Evolutionary conservation across 2,329 filamentous ascomycete genomes (phyloP), one percentile per base, ranked within the genome.

Genomic region (Teratosphaeria destructans): DNA sequence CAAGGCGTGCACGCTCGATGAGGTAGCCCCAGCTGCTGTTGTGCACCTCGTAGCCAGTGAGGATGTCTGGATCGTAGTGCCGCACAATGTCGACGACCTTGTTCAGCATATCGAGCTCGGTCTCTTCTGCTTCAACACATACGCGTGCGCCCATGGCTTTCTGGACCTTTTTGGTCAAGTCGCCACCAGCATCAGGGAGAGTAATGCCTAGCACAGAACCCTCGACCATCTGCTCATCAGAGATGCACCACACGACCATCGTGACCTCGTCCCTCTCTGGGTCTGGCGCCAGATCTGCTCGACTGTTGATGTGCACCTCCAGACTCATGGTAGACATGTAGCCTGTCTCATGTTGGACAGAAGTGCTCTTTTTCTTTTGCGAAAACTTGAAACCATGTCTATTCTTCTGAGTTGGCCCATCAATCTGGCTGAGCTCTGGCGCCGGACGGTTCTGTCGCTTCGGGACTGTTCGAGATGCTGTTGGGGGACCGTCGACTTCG

Each of bases 321-420:
- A 99, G 75, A 65, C 91, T 95, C 89, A 99, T 92, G 19, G 88
- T 90, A 66, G 89, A 96, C 94, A 99, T 97, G 72, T 96, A 95
- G 66, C 94, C 89, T 2, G 85, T 85, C 72, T 95, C 90, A 65
- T 93, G 89, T 68, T 90, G 84, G 19, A 95, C 85, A 65, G 85
- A 90, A 0, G 86, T 88, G 1, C 86, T 86, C 65, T 85, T 84
- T 62, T 82, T 81, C 69, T 86, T 89, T 65, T 92, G 90, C 0
- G 88, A 90, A 71, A 89, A 95, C 70, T 92, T 94, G 77, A 92
- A 93, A 0, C 88, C 90, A 70, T 93, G 81, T 62, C 84, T 86
- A 67, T 90, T 89, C 70, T 82, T 88, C 57, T 93, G 92, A 0
- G 93, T 96, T 0, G 91, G 85, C 0, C 88, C 90, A 56, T 95